Conservation (phyloP, 371 early-diverging fungal genomes). For the Rhizopus delemar region DNA sequence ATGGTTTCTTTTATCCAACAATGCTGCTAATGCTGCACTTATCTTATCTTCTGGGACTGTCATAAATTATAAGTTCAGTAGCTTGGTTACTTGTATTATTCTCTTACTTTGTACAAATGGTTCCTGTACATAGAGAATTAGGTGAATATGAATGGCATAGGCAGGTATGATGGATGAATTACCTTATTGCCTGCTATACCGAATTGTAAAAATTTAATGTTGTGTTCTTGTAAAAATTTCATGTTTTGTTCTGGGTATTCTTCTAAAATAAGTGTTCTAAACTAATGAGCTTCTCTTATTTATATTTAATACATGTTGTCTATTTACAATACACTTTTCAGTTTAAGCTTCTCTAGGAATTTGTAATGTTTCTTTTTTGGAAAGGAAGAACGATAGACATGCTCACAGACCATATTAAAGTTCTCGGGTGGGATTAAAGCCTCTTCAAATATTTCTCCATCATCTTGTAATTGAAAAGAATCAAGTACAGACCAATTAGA, state of each 20-base stretch:
- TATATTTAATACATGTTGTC: not conserved
- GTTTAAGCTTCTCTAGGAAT: slow-evolving; percentile 87
- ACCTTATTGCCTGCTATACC: slow-evolving; percentile 96
- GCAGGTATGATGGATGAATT: not conserved
- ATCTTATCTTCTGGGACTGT: slow-evolving; percentile 89
- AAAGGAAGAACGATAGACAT: slow-evolving; percentile 90
- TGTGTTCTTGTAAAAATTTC: slow-evolving; percentile 84
- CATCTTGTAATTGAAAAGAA: slow-evolving; percentile 44
- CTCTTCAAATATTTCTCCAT: slow-evolving; percentile 54
- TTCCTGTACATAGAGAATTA: slow-evolving; percentile 56
- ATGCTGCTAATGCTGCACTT: slow-evolving; percentile 80
- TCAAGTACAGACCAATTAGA: slow-evolving; percentile 38
- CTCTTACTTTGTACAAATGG: slow-evolving; percentile 93
- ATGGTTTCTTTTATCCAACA: slow-evolving; percentile 86
- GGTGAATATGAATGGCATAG: too few species aligned
- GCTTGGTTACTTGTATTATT: not conserved
- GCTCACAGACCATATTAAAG: slow-evolving; percentile 89
- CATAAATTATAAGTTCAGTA: not conserved
- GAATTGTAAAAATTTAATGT: slow-evolving; percentile 86
- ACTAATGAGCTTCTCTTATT: slow-evolving; percentile 1
- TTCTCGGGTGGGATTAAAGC: slow-evolving; percentile 87
- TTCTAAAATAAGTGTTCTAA: slow-evolving; percentile 86
- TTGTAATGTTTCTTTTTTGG: slow-evolving; percentile 88
- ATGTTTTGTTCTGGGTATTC: slow-evolving; percentile 94
- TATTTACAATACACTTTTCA: slow-evolving; percentile 83